Conservation (phyloP, 257 asterid species). For the Fraxinus quadrangulata region DNA sequence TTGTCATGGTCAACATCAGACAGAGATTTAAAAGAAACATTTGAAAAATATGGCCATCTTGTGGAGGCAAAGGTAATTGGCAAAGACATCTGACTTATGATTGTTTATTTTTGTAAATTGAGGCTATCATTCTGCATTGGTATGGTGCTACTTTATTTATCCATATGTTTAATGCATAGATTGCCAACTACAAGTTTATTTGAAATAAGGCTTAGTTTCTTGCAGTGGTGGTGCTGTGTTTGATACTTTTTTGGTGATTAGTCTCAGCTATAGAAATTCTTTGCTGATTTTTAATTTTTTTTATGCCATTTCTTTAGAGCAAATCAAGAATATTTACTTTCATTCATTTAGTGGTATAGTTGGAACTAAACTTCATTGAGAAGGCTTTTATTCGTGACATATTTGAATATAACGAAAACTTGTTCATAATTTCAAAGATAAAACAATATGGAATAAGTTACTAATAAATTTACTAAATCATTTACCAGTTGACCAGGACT, state of each 20-base stretch:
- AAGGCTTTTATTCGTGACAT: background rate
- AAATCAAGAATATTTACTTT: background rate
- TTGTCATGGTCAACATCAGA: slow-evolving; percentile 64
- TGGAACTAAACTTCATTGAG: background rate
- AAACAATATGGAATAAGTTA: background rate
- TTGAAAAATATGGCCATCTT: slow-evolving; percentile 63
- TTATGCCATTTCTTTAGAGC: slow-evolving; percentile 13
- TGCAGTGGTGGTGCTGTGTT: background rate
- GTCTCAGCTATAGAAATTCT: slow-evolving; percentile 1
- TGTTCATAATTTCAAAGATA: background rate
- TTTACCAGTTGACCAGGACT: slow-evolving; percentile 19
- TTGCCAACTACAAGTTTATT: background rate
- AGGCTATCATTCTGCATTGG: background rate
- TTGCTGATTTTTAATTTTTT: slow-evolving; percentile 13
- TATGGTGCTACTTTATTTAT: slow-evolving; percentile 7
- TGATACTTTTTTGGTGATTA: slow-evolving; percentile 6
- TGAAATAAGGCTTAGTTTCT: background rate
- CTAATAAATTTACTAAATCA: background rate
- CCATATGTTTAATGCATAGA: background rate
- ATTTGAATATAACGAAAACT: background rate
- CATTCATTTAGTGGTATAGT: background rate
- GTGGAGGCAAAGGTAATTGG: slow-evolving; percentile 56
- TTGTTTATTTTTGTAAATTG: slow-evolving; percentile 7
- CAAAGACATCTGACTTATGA: background rate
- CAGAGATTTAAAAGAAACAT: slow-evolving; percentile 57